Evolutionary conservation across 2,329 filamentous ascomycete genomes (phyloP), one percentile per base, ranked within the genome.

Genomic region (Alternaria solani): DNA sequence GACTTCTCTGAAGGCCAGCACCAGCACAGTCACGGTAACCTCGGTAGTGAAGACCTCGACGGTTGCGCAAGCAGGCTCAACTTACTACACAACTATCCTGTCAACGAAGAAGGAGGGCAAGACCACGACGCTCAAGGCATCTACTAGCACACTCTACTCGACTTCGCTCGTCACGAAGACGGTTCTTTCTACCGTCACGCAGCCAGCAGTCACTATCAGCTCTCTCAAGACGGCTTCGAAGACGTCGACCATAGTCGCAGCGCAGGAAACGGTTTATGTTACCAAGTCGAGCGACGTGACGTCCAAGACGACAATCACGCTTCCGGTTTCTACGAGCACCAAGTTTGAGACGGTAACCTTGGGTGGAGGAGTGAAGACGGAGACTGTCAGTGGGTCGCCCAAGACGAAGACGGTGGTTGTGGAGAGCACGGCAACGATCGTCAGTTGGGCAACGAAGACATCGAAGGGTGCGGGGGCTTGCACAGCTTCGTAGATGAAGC

Each of bases 51-150:
- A 64, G 3, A 70, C 67, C 1, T 64, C 63, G 1, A 74, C 71
- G 2, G 55, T 72, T 16, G 70, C 67, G 16, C 63, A 74, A 46
- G 41, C 63, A n/a, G 73, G 68, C 12, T 66, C 65, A 3, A 73
- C 69, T 0, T 26, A 68, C 8, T 44, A 62, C 14, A 55, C 61
- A 7, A 73, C 69, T 14, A 42, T 59, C 5, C 60, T 60, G 7
- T 67, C 67, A n/a, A 69, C 61, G 0, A 28, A 44, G 1, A 62
- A 44, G 16, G 55, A 67, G 8, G 68, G 67, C 43, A 66, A 71
- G 36, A 65, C 58, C 6, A 69, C 62, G 0, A 71, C 68, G 5
- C 56, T 69, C 6, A 69, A 67, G 41, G 55, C 61, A 7, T 63
- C 60, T 5, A 69, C 68, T 9, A 61, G 34, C 12, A 69, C 61